These are phyloP conservation scores for Cutaneotrichosporon cyanovorans DNA, from an alignment of 1,284 basidiomycete genomes.

Conservation along the genomic window DNA sequence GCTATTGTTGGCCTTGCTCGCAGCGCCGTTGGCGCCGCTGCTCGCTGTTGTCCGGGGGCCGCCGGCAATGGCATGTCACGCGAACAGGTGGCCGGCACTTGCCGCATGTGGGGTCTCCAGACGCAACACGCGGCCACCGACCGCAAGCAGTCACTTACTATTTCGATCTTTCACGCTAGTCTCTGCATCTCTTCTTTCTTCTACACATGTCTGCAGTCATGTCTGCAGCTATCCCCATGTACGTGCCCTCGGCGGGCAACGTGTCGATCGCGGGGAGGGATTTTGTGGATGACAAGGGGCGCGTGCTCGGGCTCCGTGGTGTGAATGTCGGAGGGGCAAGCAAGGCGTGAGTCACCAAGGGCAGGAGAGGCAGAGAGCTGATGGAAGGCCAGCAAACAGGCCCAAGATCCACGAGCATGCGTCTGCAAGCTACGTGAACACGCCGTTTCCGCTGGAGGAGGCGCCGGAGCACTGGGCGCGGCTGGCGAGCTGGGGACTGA, in stretches of 20 bases:
- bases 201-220: too few relatives aligned
- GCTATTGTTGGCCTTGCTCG: too few relatives aligned
- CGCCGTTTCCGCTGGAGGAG: conserved; percentile 75
- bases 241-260: conserved; percentile 10
- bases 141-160: too few relatives aligned
- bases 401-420: conserved; percentile 43
- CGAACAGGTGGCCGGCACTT: too few relatives aligned
- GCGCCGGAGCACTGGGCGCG: conserved; percentile 74
- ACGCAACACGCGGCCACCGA: too few relatives aligned
- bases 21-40: too few relatives aligned
- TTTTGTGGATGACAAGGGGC: conserved; percentile 66
- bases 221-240: too few relatives aligned
- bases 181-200: too few relatives aligned
- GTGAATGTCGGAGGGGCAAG: conserved; percentile 73
- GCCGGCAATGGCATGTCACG: too few relatives aligned
- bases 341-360: conserved; percentile 69
- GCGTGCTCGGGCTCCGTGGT: conserved; percentile 67
- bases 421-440: conserved; percentile 66
- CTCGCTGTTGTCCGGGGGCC: too few relatives aligned
- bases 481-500: conserved; percentile 74
- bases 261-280: conserved; percentile 53
- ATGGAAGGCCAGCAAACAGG: not conserved
- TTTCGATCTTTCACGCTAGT: too few relatives aligned
- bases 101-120: too few relatives aligned
- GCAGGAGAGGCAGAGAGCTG: not conserved